Base-by-base conservation (phyloP, 331 rosid genomes). In the Erythrophleum ivorense region DNA sequence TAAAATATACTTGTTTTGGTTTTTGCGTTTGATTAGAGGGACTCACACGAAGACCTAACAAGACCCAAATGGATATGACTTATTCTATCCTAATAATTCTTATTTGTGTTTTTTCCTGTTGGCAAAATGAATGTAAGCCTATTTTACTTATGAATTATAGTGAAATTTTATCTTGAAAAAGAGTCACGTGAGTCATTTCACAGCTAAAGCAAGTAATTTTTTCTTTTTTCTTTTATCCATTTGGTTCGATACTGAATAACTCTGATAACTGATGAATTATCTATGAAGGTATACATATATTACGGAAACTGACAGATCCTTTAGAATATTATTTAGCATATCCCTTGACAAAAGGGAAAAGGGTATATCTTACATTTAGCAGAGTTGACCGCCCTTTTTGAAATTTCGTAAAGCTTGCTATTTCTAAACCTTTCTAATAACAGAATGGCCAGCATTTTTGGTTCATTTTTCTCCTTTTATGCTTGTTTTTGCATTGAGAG, bases 401-500 rank as follows among this genome's bases (percentile, higher is more conserved):
- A 18, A 45, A 46, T 21, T 69, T 50, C 62, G 75, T 41, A 38
- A 29, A 50, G 48, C 34, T 21, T 52, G 34, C 21, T 34, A 52
- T 48, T 18, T 21, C 8, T 72, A 49, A 59, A 71, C 10, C 18
- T 36, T 60, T 16, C 5, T 34, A 48, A 65, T 60, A 60, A 33
- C 45, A 24, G 58, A 60, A 49, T 24, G 11, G 33, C 34, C 24
- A 71, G 41, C 60, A 71, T 49, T 36, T 71, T 49, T 60, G 52
- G 58, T 18, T 31, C 45, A 49, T 40, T 46, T 72, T 71, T 60
- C 19, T 62, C 46, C 55, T 52, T 48, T 55, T 49, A 50, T 63
- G 75, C 76, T 81, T 18, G 70, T 63, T 64, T 54, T 73, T 52
- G 14, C 68, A 18, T 29, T 52, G 41, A 63, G 69, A 52, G 48